These are phyloP conservation scores for Pinus tabuliformis DNA, from an alignment of 75 land plant species.

Conservation along the genomic window DNA sequence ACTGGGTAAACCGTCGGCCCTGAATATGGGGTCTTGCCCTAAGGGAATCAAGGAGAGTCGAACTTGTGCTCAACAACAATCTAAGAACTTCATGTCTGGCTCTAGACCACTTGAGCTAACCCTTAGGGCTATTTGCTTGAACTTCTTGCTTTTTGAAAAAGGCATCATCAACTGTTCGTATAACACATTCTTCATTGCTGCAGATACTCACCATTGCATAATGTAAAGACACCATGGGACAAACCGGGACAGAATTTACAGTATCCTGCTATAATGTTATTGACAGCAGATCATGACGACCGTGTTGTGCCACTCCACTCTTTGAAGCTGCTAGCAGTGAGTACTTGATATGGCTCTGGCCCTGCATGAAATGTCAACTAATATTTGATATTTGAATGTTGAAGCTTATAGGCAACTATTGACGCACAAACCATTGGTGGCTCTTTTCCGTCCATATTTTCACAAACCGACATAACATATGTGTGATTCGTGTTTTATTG, in stretches of 20 bases:
- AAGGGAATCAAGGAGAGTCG: too few species aligned
- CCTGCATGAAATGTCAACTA: too few species aligned
- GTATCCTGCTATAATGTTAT: conserved; percentile 86
- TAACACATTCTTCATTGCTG: background rate
- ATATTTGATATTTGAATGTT: background rate
- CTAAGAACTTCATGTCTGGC: too few species aligned
- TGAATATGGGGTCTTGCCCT: too few species aligned
- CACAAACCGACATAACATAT: background rate
- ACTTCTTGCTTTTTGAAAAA: background rate
- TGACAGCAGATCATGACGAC: conserved; percentile 99
- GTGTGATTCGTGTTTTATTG: too few species aligned
- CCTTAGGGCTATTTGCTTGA: too few species aligned
- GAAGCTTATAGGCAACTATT: background rate
- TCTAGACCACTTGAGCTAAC: too few species aligned
- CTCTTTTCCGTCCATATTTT: background rate
- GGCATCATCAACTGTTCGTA: background rate
- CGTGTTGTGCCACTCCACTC: conserved; percentile 96
- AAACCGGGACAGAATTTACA: conserved; percentile 30
- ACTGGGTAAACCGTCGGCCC: too few species aligned
- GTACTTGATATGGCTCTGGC: conserved; percentile 16
- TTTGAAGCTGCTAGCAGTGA: conserved; percentile 83
- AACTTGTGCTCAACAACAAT: too few species aligned
- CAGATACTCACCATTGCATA: conserved; percentile 98
- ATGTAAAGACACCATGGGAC: conserved; percentile 93
- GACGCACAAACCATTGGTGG: background rate